Percentiles rank a stretch among this genome's conserved stretches.
These are phyloP conservation scores for Mycena citricolor DNA, from an alignment of 1,284 basidiomycete species.

Conservation along the genomic window DNA sequence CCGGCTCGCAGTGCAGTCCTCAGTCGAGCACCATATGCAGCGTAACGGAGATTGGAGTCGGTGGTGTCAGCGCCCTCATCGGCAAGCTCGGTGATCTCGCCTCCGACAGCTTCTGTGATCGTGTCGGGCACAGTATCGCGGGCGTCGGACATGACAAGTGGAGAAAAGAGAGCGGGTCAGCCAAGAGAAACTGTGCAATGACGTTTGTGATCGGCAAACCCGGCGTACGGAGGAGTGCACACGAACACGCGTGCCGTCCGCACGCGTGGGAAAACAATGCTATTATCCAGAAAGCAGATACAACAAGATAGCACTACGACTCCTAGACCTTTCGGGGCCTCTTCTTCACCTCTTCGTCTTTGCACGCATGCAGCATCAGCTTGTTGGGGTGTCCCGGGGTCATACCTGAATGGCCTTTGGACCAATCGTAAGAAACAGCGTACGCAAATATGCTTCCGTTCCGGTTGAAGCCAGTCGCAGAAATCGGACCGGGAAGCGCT, in stretches of 20 bases:
- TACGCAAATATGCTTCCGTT: slow-evolving; percentile 88
- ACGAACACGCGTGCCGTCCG: too few relatives aligned
- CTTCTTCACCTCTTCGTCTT: slow-evolving; percentile 86
- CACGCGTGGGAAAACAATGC: too few relatives aligned
- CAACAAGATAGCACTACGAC: too few relatives aligned
- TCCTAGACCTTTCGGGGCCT: slow-evolving; percentile 50
- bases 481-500: slow-evolving; percentile 63
- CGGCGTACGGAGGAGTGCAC: too few relatives aligned
- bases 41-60: slow-evolving; percentile 63
- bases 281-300: too few relatives aligned
- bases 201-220: too few relatives aligned
- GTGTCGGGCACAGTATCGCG: slow-evolving; percentile 32
- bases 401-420: slow-evolving; percentile 68
- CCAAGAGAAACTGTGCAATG: too few relatives aligned
- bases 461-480: slow-evolving; percentile 65
- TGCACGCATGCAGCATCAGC: slow-evolving; percentile 87
- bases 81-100: slow-evolving; percentile 54
- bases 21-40: slow-evolving; percentile 79
- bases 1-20: slow-evolving; percentile 75
- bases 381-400: slow-evolving; percentile 81
- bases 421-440: slow-evolving; percentile 88
- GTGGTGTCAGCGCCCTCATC: slow-evolving; percentile 62
- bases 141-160: slow-evolving; percentile 28
- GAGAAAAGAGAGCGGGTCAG: background rate
- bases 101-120: slow-evolving; percentile 42